phyloP scores from a whole-genome alignment of 257 asterid genomes.

The Capsicum pubescens region DNA sequence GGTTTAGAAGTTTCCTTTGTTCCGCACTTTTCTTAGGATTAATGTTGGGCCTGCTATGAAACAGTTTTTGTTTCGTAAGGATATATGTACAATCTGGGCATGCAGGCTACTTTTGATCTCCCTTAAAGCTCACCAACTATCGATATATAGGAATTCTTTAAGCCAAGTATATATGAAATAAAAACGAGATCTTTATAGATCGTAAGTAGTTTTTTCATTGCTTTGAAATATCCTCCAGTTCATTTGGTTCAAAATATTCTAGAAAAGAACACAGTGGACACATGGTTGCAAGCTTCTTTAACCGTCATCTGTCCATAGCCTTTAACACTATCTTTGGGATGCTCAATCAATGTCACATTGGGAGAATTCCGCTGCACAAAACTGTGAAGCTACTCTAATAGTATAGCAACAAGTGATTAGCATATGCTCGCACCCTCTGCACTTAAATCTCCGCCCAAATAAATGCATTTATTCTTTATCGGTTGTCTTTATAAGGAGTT shows the following conservation, averaged over 20 bases:
- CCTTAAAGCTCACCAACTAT: neutral
- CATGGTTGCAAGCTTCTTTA: neutral
- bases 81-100: neutral
- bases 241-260: neutral
- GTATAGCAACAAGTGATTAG: neutral
- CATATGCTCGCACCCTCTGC: neutral
- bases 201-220: too few species aligned
- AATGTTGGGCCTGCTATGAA: neutral
- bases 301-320: neutral
- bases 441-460: neutral
- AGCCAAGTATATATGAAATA: neutral
- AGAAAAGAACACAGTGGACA: neutral
- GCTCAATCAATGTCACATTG: neutral
- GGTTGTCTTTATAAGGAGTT: neutral
- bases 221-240: neutral
- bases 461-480: neutral
- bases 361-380: neutral
- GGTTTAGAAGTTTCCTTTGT: neutral
- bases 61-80: neutral
- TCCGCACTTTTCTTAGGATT: too few species aligned
- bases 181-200: neutral
- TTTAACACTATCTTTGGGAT: neutral
- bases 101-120: neutral
- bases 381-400: neutral
- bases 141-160: neutral